Evolutionary conservation across 768 basidiomycete genomes (phyloP), one percentile per base, ranked within the genome.

Genomic region (Auricularia heimuer): DNA sequence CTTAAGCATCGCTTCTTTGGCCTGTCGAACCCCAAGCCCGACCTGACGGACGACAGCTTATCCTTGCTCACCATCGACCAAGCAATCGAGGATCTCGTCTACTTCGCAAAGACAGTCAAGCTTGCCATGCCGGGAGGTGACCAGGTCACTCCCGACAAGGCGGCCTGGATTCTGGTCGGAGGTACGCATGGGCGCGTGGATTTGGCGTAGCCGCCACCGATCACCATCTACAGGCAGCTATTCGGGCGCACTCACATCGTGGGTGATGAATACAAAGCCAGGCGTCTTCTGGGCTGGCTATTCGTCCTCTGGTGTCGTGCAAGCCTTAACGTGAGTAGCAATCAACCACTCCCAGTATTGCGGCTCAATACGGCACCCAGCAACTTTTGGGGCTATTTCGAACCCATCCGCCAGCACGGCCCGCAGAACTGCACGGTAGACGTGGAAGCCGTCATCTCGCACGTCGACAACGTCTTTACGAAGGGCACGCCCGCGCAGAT

Each of bases 1-100:
- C 66, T 89, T 33, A 88, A 90, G 69, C 89, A 90, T 70, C 81
- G 89, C 29, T 91, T 86, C 78, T 90, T 85, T 67, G 89, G 89
- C 14, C 74, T 82, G n/a, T 90, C 88, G 65, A 91, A 89, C 71
- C 89, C 89, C 3, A 80, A 79, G 61, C 76, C 80, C 21, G 79
- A 89, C 71, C 79, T 90, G 34, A 82, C 77, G 39, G 81, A 81
- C 36, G 73, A 80, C 68, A 88, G 85, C 70, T 75, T 90, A 54
- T 73, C 75, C 58, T 68, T 83, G 12, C 85, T 86, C 71, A 89
- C 86, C 1, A 80, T 90, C 60, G 85, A 88, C 71, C 89, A 90
- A 74, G 86, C 87, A 10, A 84, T 89, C 67, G 84, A 89, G 62
- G 88, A 90, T 69, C 73, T 89, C 44, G 86, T 79, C 16, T 87